Evolutionary conservation across 2,329 filamentous ascomycete species (phyloP).

Genomic region (Aspergillus carbonarius): DNA sequence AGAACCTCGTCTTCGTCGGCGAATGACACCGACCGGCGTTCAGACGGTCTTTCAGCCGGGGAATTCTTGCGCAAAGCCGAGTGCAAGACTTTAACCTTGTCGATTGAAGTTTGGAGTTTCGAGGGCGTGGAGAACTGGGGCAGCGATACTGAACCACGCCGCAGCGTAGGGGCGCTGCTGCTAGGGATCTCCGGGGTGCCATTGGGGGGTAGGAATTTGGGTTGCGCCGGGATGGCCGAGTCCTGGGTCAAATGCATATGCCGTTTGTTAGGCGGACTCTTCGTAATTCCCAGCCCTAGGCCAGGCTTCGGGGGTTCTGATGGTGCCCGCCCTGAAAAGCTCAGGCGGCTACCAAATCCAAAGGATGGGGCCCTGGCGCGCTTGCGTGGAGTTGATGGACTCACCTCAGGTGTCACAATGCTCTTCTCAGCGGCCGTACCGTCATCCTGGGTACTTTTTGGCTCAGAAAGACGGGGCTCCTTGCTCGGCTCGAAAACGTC

Average conservation of each 20-base stretch:
- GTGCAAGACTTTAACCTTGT: slow-evolving; percentile 17
- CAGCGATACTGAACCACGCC: slow-evolving; percentile 7
- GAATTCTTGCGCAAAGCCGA: slow-evolving; percentile 29
- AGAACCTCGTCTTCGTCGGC: slow-evolving; percentile 20
- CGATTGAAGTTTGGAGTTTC: slow-evolving; percentile 14
- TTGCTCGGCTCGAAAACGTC: slow-evolving; percentile 23
- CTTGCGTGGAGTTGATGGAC: slow-evolving; percentile 16
- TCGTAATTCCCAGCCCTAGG: slow-evolving; percentile 30
- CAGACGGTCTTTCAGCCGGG: slow-evolving; percentile 11
- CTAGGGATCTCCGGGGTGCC: slow-evolving; percentile 11
- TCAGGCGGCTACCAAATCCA: slow-evolving; percentile 17
- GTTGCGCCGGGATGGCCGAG: slow-evolving; percentile 1
- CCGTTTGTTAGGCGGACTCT: slow-evolving; percentile 25
- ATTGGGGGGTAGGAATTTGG: background rate
- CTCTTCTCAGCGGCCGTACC: slow-evolving; percentile 1
- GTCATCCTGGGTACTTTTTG: slow-evolving; percentile 6
- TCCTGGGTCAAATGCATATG: slow-evolving; percentile 10
- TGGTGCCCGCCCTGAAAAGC: slow-evolving; percentile 12
- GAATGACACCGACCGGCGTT: slow-evolving; percentile 30
- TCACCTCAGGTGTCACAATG: slow-evolving; percentile 10
- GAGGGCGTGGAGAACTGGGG: slow-evolving; percentile 14
- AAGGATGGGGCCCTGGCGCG: slow-evolving; percentile 20
- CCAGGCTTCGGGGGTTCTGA: slow-evolving; percentile 14
- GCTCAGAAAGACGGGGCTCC: slow-evolving; percentile 23
- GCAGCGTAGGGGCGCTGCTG: slow-evolving; percentile 10